Evolutionary conservation across 345 rosid genomes (phyloP).

Genomic region (Bruguiera sexangula): DNA sequence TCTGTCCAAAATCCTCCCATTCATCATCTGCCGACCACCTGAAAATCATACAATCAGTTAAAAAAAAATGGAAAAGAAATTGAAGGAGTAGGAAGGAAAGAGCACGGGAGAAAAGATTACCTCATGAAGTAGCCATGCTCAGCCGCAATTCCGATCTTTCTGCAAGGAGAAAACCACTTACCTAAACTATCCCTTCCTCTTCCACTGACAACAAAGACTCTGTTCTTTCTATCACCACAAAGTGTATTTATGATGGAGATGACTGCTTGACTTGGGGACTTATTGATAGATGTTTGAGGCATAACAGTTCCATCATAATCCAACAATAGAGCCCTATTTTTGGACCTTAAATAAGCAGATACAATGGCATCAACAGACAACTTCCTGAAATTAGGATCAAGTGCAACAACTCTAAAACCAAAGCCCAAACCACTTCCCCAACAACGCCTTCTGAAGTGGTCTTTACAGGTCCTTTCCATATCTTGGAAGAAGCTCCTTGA

Average conservation of each 20-base stretch:
- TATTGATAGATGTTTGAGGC: constrained; percentile 66
- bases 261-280: constrained; percentile 50
- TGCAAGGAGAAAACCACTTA: constrained; percentile 67
- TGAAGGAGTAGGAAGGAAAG: not conserved
- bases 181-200: constrained; percentile 63
- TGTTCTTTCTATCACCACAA: constrained; percentile 54
- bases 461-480: constrained; percentile 69
- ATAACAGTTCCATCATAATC: constrained; percentile 76
- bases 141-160: constrained; percentile 62
- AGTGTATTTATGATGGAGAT: constrained; percentile 49
- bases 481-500: constrained; percentile 71
- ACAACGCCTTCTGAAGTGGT: constrained; percentile 65
- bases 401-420: constrained; percentile 76
- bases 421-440: constrained; percentile 80
- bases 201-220: constrained; percentile 66
- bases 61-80: constrained; percentile 6
- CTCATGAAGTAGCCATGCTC: constrained; percentile 70
- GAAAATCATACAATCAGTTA: constrained; percentile 19
- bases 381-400: constrained; percentile 67
- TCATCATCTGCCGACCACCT: constrained; percentile 49
- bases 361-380: constrained; percentile 53
- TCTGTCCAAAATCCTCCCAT: constrained; percentile 54
- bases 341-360: constrained; percentile 52
- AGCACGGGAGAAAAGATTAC: constrained; percentile 27
- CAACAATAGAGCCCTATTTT: constrained; percentile 57